Evolutionary conservation across 768 basidiomycete species (phyloP).

Genomic region (Mycena haematopus): DNA sequence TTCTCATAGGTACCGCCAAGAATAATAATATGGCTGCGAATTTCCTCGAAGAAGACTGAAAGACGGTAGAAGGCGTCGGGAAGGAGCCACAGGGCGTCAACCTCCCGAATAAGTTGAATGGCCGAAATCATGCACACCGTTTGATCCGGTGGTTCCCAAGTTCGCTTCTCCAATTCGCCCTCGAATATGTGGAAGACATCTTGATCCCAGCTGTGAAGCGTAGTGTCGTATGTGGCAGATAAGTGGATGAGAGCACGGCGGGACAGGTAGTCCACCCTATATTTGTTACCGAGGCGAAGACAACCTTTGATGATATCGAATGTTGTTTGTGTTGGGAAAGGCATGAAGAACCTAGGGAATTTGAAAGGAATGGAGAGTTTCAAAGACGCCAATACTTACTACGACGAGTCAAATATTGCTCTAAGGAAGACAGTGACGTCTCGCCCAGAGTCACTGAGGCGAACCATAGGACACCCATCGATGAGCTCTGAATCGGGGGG

Average conservation of each 20-base stretch:
- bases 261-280: not conserved
- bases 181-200: not conserved
- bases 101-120: constrained; percentile 1
- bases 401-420: not conserved
- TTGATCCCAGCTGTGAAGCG: not conserved
- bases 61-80: constrained; percentile 11
- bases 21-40: not conserved
- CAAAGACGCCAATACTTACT: not conserved
- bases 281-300: not conserved
- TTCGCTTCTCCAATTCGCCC: not conserved
- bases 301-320: not conserved
- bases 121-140: not conserved
- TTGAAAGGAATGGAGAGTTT: not conserved
- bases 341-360: not conserved
- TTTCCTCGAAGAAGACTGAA: not conserved
- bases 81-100: constrained; percentile 11
- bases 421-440: not conserved
- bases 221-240: not conserved
- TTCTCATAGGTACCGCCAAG: not conserved
- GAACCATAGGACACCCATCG: not conserved
- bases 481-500: not conserved
- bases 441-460: not conserved
- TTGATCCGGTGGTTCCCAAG: not conserved
- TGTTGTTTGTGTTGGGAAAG: not conserved
- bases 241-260: not conserved